A percentile compares a stretch with the other conserved stretches of the same genome.
These are phyloP conservation scores for Pythium dissotocum DNA, from an alignment of 352 stramenopile species.

Conservation along the genomic window DNA sequence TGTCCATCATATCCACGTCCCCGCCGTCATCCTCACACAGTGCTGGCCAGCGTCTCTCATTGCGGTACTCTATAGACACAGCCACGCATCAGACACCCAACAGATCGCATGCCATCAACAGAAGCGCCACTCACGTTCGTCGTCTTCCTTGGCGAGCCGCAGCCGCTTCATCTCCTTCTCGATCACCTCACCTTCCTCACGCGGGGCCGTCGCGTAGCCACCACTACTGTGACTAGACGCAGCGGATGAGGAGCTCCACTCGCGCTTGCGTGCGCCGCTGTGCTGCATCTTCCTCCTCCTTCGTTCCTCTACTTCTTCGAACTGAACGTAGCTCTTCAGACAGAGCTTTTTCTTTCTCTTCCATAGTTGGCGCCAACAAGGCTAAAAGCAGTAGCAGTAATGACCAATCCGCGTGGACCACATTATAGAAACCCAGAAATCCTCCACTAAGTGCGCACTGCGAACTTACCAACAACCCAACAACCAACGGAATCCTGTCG, in stretches of 20 bases:
- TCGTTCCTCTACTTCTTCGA: too few species aligned
- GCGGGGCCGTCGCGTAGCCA: conserved; percentile 1
- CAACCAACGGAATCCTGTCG: background rate
- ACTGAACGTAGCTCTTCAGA: conserved; percentile 5
- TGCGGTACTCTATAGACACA: background rate
- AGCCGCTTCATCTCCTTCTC: conserved; percentile 77
- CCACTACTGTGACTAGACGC: background rate
- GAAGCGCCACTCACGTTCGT: conserved; percentile 27
- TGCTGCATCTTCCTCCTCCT: conserved; percentile 9
- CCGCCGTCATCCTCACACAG: conserved; percentile 2
- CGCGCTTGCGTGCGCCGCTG: conserved; percentile 39
- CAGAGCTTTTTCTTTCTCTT: conserved; percentile 13
- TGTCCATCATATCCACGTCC: conserved; percentile 14
- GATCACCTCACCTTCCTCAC: conserved; percentile 42
- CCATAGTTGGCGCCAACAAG: conserved; percentile 6
- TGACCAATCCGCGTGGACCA: conserved; percentile 11
- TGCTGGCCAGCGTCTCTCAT: background rate
- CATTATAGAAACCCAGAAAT: background rate
- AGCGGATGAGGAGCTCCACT: conserved; percentile 23
- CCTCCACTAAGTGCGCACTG: background rate
- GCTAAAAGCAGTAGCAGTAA: background rate
- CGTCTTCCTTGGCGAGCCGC: conserved; percentile 63
- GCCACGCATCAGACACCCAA: background rate
- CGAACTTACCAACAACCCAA: background rate
- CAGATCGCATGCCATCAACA: background rate